These are phyloP conservation scores for Lactarius pseudohatsudake DNA, from an alignment of 768 basidiomycete genomes.

Conservation along the genomic window DNA sequence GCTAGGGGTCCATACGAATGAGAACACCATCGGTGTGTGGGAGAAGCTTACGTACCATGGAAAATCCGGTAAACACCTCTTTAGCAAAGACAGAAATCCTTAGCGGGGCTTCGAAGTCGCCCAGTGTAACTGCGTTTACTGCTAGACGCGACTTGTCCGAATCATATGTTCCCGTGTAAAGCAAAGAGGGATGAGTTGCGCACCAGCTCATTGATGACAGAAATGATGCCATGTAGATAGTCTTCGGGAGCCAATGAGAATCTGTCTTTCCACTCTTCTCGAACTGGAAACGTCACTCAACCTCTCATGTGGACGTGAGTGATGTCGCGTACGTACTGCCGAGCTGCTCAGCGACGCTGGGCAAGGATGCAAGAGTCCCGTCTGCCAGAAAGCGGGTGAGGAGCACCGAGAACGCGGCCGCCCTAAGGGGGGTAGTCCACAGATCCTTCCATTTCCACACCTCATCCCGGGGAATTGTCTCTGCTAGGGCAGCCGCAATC, in stretches of 20 bases:
- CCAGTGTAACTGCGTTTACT: slow-evolving; percentile 79
- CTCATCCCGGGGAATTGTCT: slow-evolving; percentile 64
- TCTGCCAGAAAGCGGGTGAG: slow-evolving; percentile 63
- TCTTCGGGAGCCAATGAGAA: slow-evolving; percentile 69
- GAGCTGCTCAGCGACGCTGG: slow-evolving; percentile 51
- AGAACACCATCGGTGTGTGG: background rate
- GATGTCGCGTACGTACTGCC: slow-evolving; percentile 54
- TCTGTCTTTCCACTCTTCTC: slow-evolving; percentile 66
- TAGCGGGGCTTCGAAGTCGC: slow-evolving; percentile 76
- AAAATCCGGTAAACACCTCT: slow-evolving; percentile 79
- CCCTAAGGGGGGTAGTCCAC: slow-evolving; percentile 72
- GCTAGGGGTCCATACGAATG: slow-evolving; percentile 39
- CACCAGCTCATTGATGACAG: slow-evolving; percentile 78
- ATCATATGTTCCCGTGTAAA: background rate
- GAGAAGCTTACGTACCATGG: slow-evolving; percentile 56
- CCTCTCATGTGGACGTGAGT: background rate
- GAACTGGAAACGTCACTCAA: background rate
- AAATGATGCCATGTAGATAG: slow-evolving; percentile 79
- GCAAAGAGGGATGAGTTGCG: slow-evolving; percentile 30
- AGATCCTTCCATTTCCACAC: slow-evolving; percentile 86
- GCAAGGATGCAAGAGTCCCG: slow-evolving; percentile 58
- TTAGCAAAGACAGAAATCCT: slow-evolving; percentile 78
- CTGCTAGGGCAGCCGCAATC: slow-evolving; percentile 51
- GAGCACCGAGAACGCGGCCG: slow-evolving; percentile 63
- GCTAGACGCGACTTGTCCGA: slow-evolving; percentile 67